These are phyloP conservation scores for Colletotrichum echinochloae DNA, from an alignment of 2,329 filamentous ascomycete genomes.

Conservation along the genomic window DNA sequence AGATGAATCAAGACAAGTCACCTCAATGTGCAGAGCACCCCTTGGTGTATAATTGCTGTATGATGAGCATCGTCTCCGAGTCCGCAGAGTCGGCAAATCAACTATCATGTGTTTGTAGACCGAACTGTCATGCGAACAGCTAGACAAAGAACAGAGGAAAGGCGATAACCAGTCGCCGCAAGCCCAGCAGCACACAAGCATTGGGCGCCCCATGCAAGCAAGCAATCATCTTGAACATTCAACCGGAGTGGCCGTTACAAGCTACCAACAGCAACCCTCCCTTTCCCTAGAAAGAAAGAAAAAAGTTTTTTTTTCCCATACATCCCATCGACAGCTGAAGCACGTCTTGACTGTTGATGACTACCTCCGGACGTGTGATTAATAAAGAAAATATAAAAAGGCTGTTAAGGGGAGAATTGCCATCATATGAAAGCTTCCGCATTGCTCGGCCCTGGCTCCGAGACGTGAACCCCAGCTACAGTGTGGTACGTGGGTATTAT, in stretches of 20 bases:
- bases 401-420: not conserved
- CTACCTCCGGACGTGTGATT: not conserved
- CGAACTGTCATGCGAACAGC: not conserved
- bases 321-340: not conserved
- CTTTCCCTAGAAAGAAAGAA: not conserved
- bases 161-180: not conserved
- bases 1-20: constrained; percentile 27
- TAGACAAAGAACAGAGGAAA: not conserved
- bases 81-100: no score
- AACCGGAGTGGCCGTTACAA: not conserved
- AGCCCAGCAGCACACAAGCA: not conserved
- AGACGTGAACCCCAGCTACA: not conserved
- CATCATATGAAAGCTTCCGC: not conserved
- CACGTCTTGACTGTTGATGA: not conserved
- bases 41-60: not conserved
- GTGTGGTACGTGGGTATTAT: constrained; percentile 22
- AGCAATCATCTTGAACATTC: not conserved
- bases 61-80: not conserved
- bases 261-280: not conserved
- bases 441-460: not conserved
- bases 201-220: not conserved
- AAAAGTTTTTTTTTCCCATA: no score
- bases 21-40: not conserved
- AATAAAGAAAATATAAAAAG: not conserved
- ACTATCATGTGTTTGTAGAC: not conserved